Base-by-base conservation (phyloP, 2,329 filamentous ascomycete species). In the Podosphaera leucotricha region DNA sequence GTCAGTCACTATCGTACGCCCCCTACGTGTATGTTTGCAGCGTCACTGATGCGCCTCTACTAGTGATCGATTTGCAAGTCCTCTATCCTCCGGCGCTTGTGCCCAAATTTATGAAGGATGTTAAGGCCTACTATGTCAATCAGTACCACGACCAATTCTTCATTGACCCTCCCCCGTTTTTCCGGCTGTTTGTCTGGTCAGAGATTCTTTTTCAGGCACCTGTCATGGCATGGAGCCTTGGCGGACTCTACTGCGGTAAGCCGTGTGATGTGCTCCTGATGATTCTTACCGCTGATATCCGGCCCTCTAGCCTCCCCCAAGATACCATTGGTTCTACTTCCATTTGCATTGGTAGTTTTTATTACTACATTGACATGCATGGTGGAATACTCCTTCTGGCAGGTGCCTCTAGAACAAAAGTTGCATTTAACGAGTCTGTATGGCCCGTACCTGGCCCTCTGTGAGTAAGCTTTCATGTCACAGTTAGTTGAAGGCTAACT, bases 91-190 rank as follows among this genome's bases (percentile, higher is more conserved):
- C 60, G 3, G 57, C 58, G 33, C 50, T 75, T 7, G 64, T 63
- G 41, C 69, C 69, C 0, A 44, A 58, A 0, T 62, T 71, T 54
- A 66, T 75, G 52, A 55, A 56, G 37, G 48, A 57, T 0, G 47
- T 80, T 2, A 68, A 70, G 46, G 53, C 59, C 2, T 78, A 62
- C 58, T 78, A 80, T 57, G 62, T 77, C 47, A 55, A 60, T 1
- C 76, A 66, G 1, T 78, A 77, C 56, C 63, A 66, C 13, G 76
- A 80, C 54, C 70, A 67, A 44, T 77, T 77, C 62, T 78, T 80
- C 60, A 62, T 66, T 28, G 54, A 61, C 2, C 64, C 71, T 1
- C 74, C 74, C 35, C 56, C 63, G 3, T 80, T 71, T 67, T 80
- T 80, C 54, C 60, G 59, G 10, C 50, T 62, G 13, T 75, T 71